These are phyloP conservation scores for Candida sp. DNA, from an alignment of 1,139 yeast species.

Conservation along the genomic window DNA sequence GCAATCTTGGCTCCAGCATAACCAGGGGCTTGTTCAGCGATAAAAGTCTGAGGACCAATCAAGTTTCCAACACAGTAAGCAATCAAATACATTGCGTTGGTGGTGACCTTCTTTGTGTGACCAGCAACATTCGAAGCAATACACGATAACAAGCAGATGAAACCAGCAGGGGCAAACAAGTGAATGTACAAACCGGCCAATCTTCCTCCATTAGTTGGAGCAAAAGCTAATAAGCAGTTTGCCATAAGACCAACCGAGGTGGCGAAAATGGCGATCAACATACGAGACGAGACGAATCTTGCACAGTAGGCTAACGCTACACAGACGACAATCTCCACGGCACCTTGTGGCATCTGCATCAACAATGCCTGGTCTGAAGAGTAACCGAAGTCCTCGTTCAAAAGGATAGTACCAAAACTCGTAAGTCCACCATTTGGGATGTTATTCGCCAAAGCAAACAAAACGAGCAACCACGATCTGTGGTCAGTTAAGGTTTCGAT, in stretches of 20 bases:
- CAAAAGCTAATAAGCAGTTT: slow-evolving; percentile 54
- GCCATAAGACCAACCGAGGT: slow-evolving; percentile 40
- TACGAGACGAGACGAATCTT: slow-evolving; percentile 34
- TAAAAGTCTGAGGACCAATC: slow-evolving; percentile 73
- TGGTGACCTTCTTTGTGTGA: slow-evolving; percentile 66
- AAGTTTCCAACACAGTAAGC: slow-evolving; percentile 73
- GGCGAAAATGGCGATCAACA: slow-evolving; percentile 49
- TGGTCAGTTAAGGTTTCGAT: slow-evolving; percentile 54
- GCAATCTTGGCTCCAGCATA: slow-evolving; percentile 52
- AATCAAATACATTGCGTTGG: slow-evolving; percentile 61
- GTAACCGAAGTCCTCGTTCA: slow-evolving; percentile 49
- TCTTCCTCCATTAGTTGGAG: slow-evolving; percentile 33
- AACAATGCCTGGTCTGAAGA: slow-evolving; percentile 27
- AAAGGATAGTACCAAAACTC: slow-evolving; percentile 48
- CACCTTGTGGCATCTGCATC: slow-evolving; percentile 41
- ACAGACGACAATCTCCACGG: slow-evolving; percentile 47
- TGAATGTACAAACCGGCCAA: slow-evolving; percentile 45
- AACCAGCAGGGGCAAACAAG: slow-evolving; percentile 38
- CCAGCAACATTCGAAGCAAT: slow-evolving; percentile 70
- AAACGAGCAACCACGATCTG: slow-evolving; percentile 46
- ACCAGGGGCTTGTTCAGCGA: slow-evolving; percentile 53
- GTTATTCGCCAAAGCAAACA: slow-evolving; percentile 28
- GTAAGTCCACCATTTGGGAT: slow-evolving; percentile 45
- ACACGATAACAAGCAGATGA: slow-evolving; percentile 51
- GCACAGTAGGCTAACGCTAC: slow-evolving; percentile 32